A percentile compares a stretch with the other conserved stretches of the same genome.
phyloP scores from a whole-genome alignment of 2,329 filamentous ascomycete genomes.

The Calonectria naviculata region DNA sequence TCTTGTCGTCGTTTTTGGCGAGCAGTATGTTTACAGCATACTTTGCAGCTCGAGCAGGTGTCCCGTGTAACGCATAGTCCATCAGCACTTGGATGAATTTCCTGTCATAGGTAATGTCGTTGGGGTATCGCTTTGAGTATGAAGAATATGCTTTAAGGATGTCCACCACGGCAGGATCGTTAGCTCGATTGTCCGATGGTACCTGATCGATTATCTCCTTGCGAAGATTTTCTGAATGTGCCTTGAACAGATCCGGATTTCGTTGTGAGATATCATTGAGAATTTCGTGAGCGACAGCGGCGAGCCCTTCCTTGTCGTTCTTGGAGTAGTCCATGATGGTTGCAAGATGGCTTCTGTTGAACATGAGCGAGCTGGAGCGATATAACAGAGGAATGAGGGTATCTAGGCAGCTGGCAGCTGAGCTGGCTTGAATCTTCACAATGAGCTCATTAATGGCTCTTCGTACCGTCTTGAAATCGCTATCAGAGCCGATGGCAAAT shows the following conservation, averaged over 20 bases:
- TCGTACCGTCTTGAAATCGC: constrained; percentile 91
- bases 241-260: constrained; percentile 91
- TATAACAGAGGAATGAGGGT: constrained; percentile 87
- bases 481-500: constrained; percentile 85
- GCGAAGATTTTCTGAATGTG: constrained; percentile 91
- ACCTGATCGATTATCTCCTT: constrained; percentile 85
- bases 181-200: constrained; percentile 74
- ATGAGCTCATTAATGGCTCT: constrained; percentile 91
- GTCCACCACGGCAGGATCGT: constrained; percentile 83
- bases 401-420: constrained; percentile 75
- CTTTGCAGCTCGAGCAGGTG: constrained; percentile 86
- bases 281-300: constrained; percentile 84
- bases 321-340: constrained; percentile 90
- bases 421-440: constrained; percentile 79
- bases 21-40: constrained; percentile 93
- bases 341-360: constrained; percentile 93
- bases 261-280: constrained; percentile 91
- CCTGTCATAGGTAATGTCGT: constrained; percentile 83
- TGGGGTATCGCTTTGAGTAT: constrained; percentile 87
- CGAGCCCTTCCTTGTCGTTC: constrained; percentile 83
- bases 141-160: constrained; percentile 94
- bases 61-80: constrained; percentile 85
- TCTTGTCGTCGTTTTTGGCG: constrained; percentile 78
- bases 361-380: constrained; percentile 84
- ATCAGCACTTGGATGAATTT: constrained; percentile 85